Percentiles rank a stretch among this genome's conserved stretches.
Evolutionary conservation across 140 eudicot species (phyloP).

Genomic region (Cichorium intybus): DNA sequence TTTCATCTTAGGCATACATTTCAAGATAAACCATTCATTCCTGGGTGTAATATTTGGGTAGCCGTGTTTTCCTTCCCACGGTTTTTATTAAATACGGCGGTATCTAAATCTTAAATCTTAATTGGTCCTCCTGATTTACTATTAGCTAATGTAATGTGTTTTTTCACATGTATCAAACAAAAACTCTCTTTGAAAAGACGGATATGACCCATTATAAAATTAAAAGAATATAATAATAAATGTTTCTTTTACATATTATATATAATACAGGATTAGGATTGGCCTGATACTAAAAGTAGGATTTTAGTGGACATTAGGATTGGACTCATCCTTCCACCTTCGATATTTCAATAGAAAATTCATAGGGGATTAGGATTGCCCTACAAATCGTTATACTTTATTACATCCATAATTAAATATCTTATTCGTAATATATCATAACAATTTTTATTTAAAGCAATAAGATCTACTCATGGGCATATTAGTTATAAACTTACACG

Average conservation of each 20-base stretch:
- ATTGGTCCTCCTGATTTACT: too few relatives aligned
- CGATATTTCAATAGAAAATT: slow-evolving; percentile 9
- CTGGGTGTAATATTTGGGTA: too few relatives aligned
- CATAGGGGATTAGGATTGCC: slow-evolving; percentile 26
- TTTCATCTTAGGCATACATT: too few relatives aligned
- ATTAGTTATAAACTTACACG: not conserved
- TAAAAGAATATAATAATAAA: not conserved
- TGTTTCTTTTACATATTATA: slow-evolving; percentile 2
- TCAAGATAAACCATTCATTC: too few relatives aligned
- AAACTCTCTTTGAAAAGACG: too few relatives aligned
- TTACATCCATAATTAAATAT: not conserved
- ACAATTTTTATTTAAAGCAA: not conserved
- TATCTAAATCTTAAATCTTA: too few relatives aligned
- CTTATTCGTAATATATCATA: not conserved
- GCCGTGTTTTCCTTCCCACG: too few relatives aligned
- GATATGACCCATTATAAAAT: not conserved
- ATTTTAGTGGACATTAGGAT: slow-evolving; percentile 34
- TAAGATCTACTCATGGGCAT: not conserved
- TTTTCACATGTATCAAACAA: too few relatives aligned
- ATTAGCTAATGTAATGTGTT: too few relatives aligned
- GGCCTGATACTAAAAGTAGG: slow-evolving; percentile 19
- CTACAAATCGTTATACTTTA: slow-evolving; percentile 17
- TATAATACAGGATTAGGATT: slow-evolving; percentile 21
- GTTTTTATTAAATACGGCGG: too few relatives aligned
- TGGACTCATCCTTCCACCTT: slow-evolving; percentile 20